Conservation (phyloP, 345 rosid species). For the Bruguiera gymnorhiza region DNA sequence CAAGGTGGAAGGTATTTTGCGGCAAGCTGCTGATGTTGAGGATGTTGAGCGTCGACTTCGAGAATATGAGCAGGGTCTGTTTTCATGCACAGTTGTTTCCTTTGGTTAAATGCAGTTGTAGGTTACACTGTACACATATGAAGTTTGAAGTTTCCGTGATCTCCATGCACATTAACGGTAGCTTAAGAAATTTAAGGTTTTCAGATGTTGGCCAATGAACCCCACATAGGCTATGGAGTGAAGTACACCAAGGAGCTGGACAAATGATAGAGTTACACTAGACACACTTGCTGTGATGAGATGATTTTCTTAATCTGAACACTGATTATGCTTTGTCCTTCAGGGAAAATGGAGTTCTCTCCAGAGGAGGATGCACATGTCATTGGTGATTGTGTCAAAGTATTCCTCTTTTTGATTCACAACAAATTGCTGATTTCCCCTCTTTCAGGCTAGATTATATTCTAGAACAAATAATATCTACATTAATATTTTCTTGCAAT, state of each 20-base stretch:
- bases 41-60: constrained; percentile 86
- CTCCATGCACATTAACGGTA: neutral
- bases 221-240: constrained; percentile 2
- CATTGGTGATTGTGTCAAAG: constrained; percentile 96
- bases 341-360: constrained; percentile 77
- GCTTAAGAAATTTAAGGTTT: constrained; percentile 1
- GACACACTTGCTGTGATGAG: neutral
- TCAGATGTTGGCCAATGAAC: neutral
- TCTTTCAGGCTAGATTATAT: constrained; percentile 3
- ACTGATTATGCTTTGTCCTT: neutral
- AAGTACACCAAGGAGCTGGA: constrained; percentile 8
- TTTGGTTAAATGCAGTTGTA: neutral
- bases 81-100: constrained; percentile 11
- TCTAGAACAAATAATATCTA: constrained; percentile 14
- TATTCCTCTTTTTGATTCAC: constrained; percentile 17
- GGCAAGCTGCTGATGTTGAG: constrained; percentile 99
- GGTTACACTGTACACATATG: constrained; percentile 2
- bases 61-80: constrained; percentile 88
- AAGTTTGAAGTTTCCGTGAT: neutral
- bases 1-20: constrained; percentile 87
- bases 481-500: constrained; percentile 15
- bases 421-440: neutral
- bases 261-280: constrained; percentile 6
- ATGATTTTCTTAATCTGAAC: constrained; percentile 1
- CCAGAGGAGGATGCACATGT: constrained; percentile 83